Conservation (phyloP, 108 stramenopile species). For the Nitzschia putrida region DNA sequence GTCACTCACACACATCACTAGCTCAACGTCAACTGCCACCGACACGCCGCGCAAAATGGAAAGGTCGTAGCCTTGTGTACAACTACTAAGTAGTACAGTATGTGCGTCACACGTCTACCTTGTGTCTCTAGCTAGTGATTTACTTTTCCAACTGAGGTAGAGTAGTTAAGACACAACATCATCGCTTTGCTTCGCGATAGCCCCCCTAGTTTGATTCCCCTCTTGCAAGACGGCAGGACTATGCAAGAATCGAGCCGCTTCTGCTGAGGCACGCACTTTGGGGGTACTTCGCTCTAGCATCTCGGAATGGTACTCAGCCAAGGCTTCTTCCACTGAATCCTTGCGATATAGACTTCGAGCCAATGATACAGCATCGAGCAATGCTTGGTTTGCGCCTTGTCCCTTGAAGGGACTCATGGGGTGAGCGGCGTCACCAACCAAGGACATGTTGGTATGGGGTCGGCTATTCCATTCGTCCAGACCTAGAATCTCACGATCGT, state of each 20-base stretch:
- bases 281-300: slow-evolving; percentile 58
- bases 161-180: too few species aligned
- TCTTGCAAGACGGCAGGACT: slow-evolving; percentile 54
- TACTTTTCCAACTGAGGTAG: too few species aligned
- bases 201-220: slow-evolving; percentile 69
- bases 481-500: slow-evolving; percentile 63
- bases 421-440: slow-evolving; percentile 89
- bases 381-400: slow-evolving; percentile 96
- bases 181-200: slow-evolving; percentile 20
- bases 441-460: not conserved
- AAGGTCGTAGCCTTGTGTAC: too few species aligned
- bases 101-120: too few species aligned
- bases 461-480: not conserved
- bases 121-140: too few species aligned
- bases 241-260: slow-evolving; percentile 72
- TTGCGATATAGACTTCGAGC: slow-evolving; percentile 51
- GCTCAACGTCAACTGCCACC: too few species aligned
- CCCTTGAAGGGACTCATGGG: slow-evolving; percentile 96
- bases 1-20: too few species aligned
- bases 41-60: too few species aligned
- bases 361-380: slow-evolving; percentile 83
- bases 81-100: too few species aligned
- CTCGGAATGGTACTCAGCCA: slow-evolving; percentile 57
- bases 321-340: slow-evolving; percentile 6
- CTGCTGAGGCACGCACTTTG: slow-evolving; percentile 68